phyloP scores from a whole-genome alignment of 2,329 filamentous ascomycete species.

The Colletotrichum ledebouriae region DNA sequence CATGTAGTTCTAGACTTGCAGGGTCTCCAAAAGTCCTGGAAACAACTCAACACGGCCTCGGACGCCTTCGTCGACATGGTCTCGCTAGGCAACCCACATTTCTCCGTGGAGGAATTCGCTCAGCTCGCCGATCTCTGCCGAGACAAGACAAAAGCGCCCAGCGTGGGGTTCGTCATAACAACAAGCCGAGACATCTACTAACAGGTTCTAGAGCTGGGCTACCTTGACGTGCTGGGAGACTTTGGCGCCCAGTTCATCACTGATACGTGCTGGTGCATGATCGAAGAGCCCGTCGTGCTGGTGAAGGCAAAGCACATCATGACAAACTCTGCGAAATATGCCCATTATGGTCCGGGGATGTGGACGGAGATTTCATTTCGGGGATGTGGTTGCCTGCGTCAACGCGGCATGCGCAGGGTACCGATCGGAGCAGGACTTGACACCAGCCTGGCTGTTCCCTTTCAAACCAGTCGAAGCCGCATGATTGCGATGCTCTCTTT shows the following conservation, averaged over 20 bases:
- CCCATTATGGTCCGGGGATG: conserved; percentile 55
- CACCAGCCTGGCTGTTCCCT: conserved; percentile 1
- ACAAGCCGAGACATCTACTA: conserved; percentile 13
- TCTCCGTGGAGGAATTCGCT: conserved; percentile 54
- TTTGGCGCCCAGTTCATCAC: conserved; percentile 53
- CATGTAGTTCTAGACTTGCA: neutral
- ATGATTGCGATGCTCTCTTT: too few relatives aligned
- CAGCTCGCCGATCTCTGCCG: conserved; percentile 50
- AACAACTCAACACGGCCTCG: neutral
- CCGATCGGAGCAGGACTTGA: neutral
- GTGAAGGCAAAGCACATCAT: conserved; percentile 49
- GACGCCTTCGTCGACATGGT: conserved; percentile 50
- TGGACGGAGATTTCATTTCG: conserved; percentile 46
- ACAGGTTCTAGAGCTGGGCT: conserved; percentile 46
- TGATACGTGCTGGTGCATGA: conserved; percentile 62
- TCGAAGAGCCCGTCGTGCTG: conserved; percentile 55
- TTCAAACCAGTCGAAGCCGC: too few relatives aligned
- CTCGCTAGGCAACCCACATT: conserved; percentile 61
- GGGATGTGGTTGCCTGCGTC: conserved; percentile 45
- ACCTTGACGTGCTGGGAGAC: conserved; percentile 47
- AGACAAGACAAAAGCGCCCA: conserved; percentile 45
- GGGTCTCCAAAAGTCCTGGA: neutral
- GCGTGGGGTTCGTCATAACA: conserved; percentile 43
- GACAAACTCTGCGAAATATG: conserved; percentile 62
- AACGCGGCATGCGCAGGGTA: conserved; percentile 36